phyloP scores from a whole-genome alignment of 2,329 filamentous ascomycete genomes.

The Ascochyta rabiei region DNA sequence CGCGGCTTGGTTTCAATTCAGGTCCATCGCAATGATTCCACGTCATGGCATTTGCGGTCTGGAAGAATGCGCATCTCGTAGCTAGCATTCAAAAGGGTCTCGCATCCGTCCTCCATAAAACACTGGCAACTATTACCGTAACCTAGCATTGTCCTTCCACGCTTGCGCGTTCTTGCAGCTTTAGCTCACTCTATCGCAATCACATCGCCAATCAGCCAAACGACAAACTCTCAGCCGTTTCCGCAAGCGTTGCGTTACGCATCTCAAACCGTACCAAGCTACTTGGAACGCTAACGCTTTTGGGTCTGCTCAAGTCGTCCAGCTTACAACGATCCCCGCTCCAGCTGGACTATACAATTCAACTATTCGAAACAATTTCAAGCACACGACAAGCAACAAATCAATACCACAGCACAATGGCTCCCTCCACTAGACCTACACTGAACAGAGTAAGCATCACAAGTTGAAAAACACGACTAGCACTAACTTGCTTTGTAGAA shows the following conservation, averaged over 20 bases:
- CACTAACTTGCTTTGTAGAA: conserved; percentile 27
- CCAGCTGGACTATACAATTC: conserved; percentile 9
- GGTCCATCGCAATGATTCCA: conserved; percentile 19
- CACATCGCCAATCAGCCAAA: conserved; percentile 20
- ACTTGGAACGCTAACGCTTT: conserved; percentile 20
- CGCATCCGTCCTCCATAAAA: neutral
- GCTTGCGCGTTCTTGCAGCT: conserved; percentile 22
- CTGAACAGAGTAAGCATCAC: conserved; percentile 29
- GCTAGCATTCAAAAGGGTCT: conserved; percentile 20
- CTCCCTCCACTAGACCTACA: conserved; percentile 28
- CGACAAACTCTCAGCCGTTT: conserved; percentile 17
- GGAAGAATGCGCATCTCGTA: conserved; percentile 24
- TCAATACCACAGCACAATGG: conserved; percentile 16
- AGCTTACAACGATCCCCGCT: conserved; percentile 22
- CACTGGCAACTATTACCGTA: conserved; percentile 1
- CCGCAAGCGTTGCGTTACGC: conserved; percentile 20
- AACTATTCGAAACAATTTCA: neutral
- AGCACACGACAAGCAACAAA: neutral
- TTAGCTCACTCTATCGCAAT: conserved; percentile 22
- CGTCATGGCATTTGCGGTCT: conserved; percentile 34
- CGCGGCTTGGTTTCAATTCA: conserved; percentile 18
- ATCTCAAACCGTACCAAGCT: conserved; percentile 16
- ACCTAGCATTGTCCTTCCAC: conserved; percentile 5
- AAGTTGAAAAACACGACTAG: neutral
- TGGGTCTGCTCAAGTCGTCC: conserved; percentile 9